Evolutionary conservation across 768 basidiomycete genomes (phyloP).

Genomic region (Pleurotus sapidus): DNA sequence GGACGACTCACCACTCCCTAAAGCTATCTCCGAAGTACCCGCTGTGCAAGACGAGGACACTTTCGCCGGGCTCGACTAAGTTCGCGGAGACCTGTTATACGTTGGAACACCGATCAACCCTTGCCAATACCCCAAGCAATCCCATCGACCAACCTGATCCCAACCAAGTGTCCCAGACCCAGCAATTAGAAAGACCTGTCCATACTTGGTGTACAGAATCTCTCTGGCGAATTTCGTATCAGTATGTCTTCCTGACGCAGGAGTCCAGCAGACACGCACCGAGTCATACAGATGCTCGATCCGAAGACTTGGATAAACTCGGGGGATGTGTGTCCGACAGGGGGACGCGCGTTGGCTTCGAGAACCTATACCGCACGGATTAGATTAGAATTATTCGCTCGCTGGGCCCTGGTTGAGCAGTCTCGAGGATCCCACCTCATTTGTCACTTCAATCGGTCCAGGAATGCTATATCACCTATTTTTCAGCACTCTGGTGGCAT

Average conservation of each 20-base stretch:
- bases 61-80: constrained; percentile 69
- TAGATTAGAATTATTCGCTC: background rate
- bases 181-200: constrained; percentile 81
- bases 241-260: background rate
- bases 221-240: constrained; percentile 33
- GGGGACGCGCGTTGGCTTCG: constrained; percentile 77
- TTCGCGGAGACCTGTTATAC: constrained; percentile 69
- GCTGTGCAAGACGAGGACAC: constrained; percentile 74
- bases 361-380: constrained; percentile 48
- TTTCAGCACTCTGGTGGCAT: background rate
- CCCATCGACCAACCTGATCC: constrained; percentile 59
- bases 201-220: constrained; percentile 63
- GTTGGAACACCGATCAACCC: background rate
- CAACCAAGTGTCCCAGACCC: constrained; percentile 91
- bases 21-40: constrained; percentile 93
- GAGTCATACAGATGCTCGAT: constrained; percentile 72
- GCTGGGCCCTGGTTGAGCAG: constrained; percentile 2
- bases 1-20: constrained; percentile 60
- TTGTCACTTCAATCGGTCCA: constrained; percentile 47
- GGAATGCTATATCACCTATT: constrained; percentile 35
- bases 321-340: constrained; percentile 78
- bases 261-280: constrained; percentile 30
- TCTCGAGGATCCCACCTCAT: constrained; percentile 18
- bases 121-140: background rate
- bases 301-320: constrained; percentile 81